Conservation (phyloP, 2,329 filamentous ascomycete species). For the Fusarium sp. region DNA sequence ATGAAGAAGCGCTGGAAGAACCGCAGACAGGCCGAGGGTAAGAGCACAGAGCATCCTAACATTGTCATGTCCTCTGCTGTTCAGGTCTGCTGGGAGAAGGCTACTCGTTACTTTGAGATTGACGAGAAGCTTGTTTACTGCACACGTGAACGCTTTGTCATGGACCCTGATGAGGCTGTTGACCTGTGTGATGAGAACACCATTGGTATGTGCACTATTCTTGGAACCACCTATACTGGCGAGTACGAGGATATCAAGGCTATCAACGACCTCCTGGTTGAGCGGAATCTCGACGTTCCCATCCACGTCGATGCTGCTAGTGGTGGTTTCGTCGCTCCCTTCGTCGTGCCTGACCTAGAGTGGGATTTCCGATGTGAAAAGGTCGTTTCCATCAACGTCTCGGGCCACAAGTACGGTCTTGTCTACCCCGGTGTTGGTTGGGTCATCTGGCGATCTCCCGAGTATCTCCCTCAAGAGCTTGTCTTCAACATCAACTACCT, state of each 20-base stretch:
- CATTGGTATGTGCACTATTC: conserved; percentile 92
- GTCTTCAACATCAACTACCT: conserved; percentile 99
- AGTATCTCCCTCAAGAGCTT: conserved; percentile 89
- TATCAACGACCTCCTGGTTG: conserved; percentile 87
- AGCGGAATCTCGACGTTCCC: conserved; percentile 82
- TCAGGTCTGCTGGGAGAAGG: conserved; percentile 98
- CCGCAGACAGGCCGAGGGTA: conserved; percentile 84
- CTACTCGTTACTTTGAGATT: conserved; percentile 89
- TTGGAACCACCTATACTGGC: conserved; percentile 95
- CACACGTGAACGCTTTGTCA: conserved; percentile 72
- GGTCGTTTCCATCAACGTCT: conserved; percentile 94
- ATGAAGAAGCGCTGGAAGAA: conserved; percentile 98
- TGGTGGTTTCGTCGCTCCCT: conserved; percentile 93
- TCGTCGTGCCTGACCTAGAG: conserved; percentile 84
- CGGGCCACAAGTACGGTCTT: conserved; percentile 85
- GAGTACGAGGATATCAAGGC: conserved; percentile 95
- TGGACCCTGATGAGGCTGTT: conserved; percentile 74
- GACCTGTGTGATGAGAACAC: conserved; percentile 76
- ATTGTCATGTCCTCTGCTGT: conserved; percentile 97
- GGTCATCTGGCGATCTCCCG: conserved; percentile 88
- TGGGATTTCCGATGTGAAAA: conserved; percentile 95
- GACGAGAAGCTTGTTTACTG: conserved; percentile 87
- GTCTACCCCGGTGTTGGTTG: conserved; percentile 95
- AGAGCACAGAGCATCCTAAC: conserved; percentile 85
- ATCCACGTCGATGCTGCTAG: conserved; percentile 96